phyloP scores from a whole-genome alignment of 306 rosid genomes.

The Dicorynia guianensis region DNA sequence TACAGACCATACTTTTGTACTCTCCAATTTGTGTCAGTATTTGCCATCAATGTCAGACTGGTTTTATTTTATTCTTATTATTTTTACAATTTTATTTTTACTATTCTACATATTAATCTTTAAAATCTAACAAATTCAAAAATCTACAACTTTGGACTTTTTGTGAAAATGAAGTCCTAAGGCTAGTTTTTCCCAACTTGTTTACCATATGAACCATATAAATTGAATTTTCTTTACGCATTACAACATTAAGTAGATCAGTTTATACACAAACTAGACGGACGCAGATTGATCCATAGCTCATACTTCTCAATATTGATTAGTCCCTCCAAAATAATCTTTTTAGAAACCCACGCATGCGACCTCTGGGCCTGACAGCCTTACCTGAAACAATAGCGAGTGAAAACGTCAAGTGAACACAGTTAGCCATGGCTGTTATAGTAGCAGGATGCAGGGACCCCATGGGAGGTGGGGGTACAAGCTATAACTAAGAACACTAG shows the following conservation, averaged over 20 bases:
- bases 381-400: constrained; percentile 34
- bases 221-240: constrained; percentile 8
- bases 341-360: constrained; percentile 31
- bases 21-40: too few species aligned
- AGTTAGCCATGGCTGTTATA: background rate
- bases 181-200: constrained; percentile 32
- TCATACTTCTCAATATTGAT: background rate
- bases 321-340: constrained; percentile 46
- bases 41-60: too few species aligned
- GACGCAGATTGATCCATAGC: constrained; percentile 32
- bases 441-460: background rate
- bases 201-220: constrained; percentile 19
- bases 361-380: constrained; percentile 37
- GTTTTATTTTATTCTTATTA: too few species aligned
- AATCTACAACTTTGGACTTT: too few species aligned
- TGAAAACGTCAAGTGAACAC: constrained; percentile 28
- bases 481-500: constrained; percentile 10
- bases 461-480: background rate
- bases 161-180: too few species aligned
- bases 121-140: too few species aligned
- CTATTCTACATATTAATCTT: too few species aligned
- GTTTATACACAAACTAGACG: constrained; percentile 11
- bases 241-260: constrained; percentile 30
- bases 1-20: too few species aligned
- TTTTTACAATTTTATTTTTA: too few species aligned